These are phyloP conservation scores for Galium porrigens DNA, from an alignment of 305 asterid genomes.

Conservation along the genomic window DNA sequence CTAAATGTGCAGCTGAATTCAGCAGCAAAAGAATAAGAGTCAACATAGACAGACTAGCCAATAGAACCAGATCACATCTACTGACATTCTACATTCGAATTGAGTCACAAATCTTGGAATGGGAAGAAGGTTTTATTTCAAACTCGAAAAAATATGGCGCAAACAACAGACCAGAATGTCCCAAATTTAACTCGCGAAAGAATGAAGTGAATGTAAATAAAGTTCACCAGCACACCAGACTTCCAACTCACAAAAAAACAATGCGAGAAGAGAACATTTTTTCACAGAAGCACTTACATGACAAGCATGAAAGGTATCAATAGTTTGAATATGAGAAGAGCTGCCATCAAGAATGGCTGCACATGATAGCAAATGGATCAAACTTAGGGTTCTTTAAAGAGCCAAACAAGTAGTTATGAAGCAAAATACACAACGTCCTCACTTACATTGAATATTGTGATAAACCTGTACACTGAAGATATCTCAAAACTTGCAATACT, in stretches of 20 bases:
- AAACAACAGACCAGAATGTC: not conserved
- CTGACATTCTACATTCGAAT: not conserved
- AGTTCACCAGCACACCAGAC: not conserved
- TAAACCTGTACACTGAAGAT: slow-evolving; percentile 87
- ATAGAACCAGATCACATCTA: not conserved
- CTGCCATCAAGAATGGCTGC: slow-evolving; percentile 98
- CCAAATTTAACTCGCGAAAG: not conserved
- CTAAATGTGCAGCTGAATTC: slow-evolving; percentile 72
- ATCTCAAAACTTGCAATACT: slow-evolving; percentile 95
- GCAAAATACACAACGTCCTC: not conserved
- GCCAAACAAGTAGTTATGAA: slow-evolving; percentile 2
- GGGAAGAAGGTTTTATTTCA: not conserved
- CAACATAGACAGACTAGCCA: not conserved
- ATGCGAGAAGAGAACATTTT: not conserved
- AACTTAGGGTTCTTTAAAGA: slow-evolving; percentile 12
- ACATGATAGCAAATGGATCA: slow-evolving; percentile 19
- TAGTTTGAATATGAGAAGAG: slow-evolving; percentile 74
- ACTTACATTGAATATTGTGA: slow-evolving; percentile 90
- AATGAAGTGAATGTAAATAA: not conserved
- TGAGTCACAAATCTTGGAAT: not conserved
- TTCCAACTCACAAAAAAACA: not conserved
- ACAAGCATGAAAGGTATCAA: slow-evolving; percentile 72
- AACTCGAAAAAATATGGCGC: not conserved
- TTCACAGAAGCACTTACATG: slow-evolving; percentile 42
- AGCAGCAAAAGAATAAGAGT: not conserved